These are phyloP conservation scores for Linanthus parryae DNA, from an alignment of 148 eudicot genomes.

Conservation along the genomic window DNA sequence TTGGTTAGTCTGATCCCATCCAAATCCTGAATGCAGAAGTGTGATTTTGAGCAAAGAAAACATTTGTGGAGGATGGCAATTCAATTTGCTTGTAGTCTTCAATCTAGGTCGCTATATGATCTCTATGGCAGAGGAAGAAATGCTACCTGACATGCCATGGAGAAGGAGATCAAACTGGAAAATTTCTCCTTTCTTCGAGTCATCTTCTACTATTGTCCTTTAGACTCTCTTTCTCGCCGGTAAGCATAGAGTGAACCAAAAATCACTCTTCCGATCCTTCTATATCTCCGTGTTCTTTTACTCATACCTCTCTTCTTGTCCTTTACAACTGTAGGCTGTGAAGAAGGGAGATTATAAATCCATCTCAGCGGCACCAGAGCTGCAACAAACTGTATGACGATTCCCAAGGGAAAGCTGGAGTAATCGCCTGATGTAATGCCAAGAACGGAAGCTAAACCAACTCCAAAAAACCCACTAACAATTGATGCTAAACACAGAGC, in stretches of 20 bases:
- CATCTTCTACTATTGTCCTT: slow-evolving; percentile 21
- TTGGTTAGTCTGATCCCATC: too few relatives aligned
- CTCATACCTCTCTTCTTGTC: slow-evolving; percentile 45
- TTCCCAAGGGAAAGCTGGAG: slow-evolving; percentile 60
- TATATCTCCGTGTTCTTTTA: slow-evolving; percentile 36
- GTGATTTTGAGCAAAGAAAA: too few relatives aligned
- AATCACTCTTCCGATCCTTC: slow-evolving; percentile 52
- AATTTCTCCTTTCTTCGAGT: too few relatives aligned
- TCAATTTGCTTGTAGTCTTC: background rate
- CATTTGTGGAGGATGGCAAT: too few relatives aligned
- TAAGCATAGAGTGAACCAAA: slow-evolving; percentile 31
- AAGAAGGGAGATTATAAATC: slow-evolving; percentile 42
- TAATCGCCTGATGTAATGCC: slow-evolving; percentile 58
- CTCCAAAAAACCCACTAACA: slow-evolving; percentile 65
- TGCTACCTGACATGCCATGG: background rate
- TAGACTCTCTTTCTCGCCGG: slow-evolving; percentile 49
- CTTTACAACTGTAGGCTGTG: slow-evolving; percentile 26
- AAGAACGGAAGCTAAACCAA: slow-evolving; percentile 66
- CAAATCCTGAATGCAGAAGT: too few relatives aligned
- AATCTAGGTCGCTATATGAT: background rate
- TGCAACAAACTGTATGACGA: slow-evolving; percentile 54
- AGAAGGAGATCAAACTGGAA: too few relatives aligned
- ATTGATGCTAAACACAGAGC: slow-evolving; percentile 73
- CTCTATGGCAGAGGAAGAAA: background rate
- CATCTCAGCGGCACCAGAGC: slow-evolving; percentile 67